A percentile compares a stretch with the other conserved stretches of the same genome.
Evolutionary conservation across 768 basidiomycete genomes (phyloP).

Genomic region (Lactarius quietus): DNA sequence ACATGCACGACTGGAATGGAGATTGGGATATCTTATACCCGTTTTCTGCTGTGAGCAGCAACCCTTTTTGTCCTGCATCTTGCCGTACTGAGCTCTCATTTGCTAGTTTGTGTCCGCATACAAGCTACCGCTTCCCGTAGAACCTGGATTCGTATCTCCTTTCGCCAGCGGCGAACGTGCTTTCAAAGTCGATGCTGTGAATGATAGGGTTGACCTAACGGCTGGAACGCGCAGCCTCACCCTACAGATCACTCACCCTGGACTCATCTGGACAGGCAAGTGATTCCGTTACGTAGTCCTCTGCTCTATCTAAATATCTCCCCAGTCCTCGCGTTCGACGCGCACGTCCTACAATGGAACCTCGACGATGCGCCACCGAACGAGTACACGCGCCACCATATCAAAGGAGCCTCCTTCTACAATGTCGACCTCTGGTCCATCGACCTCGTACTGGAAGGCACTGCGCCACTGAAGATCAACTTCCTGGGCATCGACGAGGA

Average conservation of each 20-base stretch:
- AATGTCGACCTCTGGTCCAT: slow-evolving; percentile 69
- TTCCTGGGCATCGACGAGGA: slow-evolving; percentile 82
- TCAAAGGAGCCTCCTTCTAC: slow-evolving; percentile 90
- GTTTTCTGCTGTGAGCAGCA: slow-evolving; percentile 58
- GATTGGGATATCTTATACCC: slow-evolving; percentile 90
- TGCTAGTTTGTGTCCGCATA: slow-evolving; percentile 79
- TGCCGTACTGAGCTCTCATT: slow-evolving; percentile 6
- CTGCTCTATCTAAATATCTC: not conserved
- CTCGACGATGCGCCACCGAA: slow-evolving; percentile 75
- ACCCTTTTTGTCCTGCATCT: not conserved
- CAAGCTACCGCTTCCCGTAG: slow-evolving; percentile 62
- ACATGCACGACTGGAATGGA: slow-evolving; percentile 71
- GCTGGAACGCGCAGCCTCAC: slow-evolving; percentile 69
- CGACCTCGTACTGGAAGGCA: slow-evolving; percentile 58
- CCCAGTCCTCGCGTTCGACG: slow-evolving; percentile 84
- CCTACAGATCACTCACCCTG: slow-evolving; percentile 69
- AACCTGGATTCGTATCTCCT: slow-evolving; percentile 33
- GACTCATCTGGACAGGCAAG: slow-evolving; percentile 82
- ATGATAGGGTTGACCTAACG: slow-evolving; percentile 50
- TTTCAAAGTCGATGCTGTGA: slow-evolving; percentile 56
- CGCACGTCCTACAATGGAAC: slow-evolving; percentile 82
- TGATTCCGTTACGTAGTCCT: slow-evolving; percentile 4
- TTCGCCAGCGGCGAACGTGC: slow-evolving; percentile 30
- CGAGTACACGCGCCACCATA: slow-evolving; percentile 75
- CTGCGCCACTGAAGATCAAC: slow-evolving; percentile 43